These are phyloP conservation scores for Nakataea oryzae DNA, from an alignment of 2,329 filamentous ascomycete species.

Conservation along the genomic window DNA sequence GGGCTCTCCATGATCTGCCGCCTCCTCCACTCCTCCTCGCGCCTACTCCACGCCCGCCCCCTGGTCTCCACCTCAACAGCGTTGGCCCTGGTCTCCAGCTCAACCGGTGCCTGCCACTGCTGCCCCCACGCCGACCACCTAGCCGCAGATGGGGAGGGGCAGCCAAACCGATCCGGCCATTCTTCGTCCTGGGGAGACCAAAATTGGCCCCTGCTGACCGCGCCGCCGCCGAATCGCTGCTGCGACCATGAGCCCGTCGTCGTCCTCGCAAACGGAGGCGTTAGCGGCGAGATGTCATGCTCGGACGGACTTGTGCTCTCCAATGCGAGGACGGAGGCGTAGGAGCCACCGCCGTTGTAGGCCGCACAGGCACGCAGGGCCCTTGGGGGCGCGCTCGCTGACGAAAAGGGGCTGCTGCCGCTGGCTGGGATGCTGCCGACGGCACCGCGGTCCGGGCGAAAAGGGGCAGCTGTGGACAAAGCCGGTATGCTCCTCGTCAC, in stretches of 20 bases:
- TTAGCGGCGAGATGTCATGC: neutral
- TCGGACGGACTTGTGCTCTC: neutral
- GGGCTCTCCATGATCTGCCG: constrained; percentile 2
- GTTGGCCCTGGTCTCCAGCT: constrained; percentile 3
- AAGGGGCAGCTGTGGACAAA: neutral
- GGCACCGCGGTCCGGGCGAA: neutral
- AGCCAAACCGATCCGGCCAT: neutral
- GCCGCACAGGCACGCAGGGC: neutral
- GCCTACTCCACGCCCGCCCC: neutral
- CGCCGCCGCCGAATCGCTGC: neutral
- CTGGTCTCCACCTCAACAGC: neutral
- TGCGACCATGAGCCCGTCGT: neutral
- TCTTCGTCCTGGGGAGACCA: neutral
- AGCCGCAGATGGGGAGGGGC: neutral
- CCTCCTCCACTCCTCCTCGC: neutral
- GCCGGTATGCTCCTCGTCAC: neutral
- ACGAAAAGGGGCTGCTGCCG: neutral
- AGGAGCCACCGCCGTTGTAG: neutral
- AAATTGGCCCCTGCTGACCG: neutral
- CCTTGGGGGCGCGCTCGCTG: neutral
- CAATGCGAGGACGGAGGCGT: neutral
- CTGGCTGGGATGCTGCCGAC: neutral
- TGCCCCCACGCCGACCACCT: neutral
- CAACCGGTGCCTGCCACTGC: neutral
- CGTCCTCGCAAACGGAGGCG: neutral